These are phyloP conservation scores for Russula compacta DNA, from an alignment of 768 basidiomycete species.

Conservation along the genomic window DNA sequence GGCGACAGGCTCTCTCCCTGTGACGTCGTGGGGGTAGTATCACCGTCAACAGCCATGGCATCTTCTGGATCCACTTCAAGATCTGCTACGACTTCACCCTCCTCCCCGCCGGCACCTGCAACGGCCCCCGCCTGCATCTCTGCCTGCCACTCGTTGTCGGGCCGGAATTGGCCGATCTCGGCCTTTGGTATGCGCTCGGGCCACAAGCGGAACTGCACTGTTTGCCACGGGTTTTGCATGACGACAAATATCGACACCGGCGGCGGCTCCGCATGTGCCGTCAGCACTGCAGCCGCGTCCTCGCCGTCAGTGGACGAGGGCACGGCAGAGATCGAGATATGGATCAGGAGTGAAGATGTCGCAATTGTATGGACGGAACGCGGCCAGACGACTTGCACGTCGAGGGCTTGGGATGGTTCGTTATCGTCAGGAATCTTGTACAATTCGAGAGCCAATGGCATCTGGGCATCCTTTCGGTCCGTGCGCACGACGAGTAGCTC, in stretches of 20 bases:
- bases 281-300: slow-evolving; percentile 7
- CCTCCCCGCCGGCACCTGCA: background rate
- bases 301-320: slow-evolving; percentile 9
- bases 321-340: slow-evolving; percentile 11
- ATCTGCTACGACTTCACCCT: slow-evolving; percentile 3
- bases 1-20: background rate
- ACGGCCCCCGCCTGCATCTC: slow-evolving; percentile 8
- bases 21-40: background rate
- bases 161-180: slow-evolving; percentile 4
- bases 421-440: slow-evolving; percentile 14
- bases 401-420: background rate
- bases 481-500: slow-evolving; percentile 19
- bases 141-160: slow-evolving; percentile 12
- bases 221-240: slow-evolving; percentile 15
- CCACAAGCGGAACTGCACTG: slow-evolving; percentile 16
- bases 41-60: slow-evolving; percentile 4
- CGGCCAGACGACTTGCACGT: background rate
- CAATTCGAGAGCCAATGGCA: slow-evolving; percentile 13
- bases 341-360: background rate
- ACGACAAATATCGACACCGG: slow-evolving; percentile 14
- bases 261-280: slow-evolving; percentile 13
- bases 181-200: slow-evolving; percentile 16
- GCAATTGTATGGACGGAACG: slow-evolving; percentile 17
- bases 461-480: slow-evolving; percentile 1
- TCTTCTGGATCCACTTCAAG: background rate